A percentile compares a stretch with the other conserved stretches of the same genome.
phyloP scores from a whole-genome alignment of 2,329 filamentous ascomycete species.

The Nemania serpens region DNA sequence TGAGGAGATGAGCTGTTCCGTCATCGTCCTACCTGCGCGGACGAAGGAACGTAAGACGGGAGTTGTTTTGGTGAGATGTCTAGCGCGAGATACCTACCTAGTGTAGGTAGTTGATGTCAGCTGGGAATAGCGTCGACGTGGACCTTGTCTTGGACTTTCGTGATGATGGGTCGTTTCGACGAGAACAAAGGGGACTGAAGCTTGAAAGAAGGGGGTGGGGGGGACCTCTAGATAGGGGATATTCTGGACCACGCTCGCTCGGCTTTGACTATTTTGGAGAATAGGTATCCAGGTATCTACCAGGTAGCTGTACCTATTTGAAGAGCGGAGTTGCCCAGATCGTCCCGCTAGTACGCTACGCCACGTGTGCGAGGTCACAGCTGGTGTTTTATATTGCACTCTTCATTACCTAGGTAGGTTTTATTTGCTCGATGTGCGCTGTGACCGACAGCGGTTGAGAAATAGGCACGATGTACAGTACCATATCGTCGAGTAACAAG shows the following conservation, averaged over 20 bases:
- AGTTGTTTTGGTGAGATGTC: not conserved
- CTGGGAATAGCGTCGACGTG: conserved; percentile 10
- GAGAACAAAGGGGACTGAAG: conserved; percentile 11
- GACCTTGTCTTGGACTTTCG: conserved; percentile 5
- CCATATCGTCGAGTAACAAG: not conserved
- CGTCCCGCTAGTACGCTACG: conserved; percentile 15
- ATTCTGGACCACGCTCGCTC: too few species aligned
- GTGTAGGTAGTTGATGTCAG: conserved; percentile 2
- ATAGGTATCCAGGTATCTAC: not conserved
- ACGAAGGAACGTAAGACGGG: not conserved
- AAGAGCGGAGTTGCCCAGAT: conserved; percentile 14
- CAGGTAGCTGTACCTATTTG: too few species aligned
- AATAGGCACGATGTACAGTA: too few species aligned
- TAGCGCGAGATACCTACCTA: not conserved
- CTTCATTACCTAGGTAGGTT: not conserved
- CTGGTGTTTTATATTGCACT: not conserved
- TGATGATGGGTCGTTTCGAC: conserved; percentile 10
- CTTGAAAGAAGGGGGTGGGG: not conserved
- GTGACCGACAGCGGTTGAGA: not conserved
- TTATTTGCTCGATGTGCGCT: not conserved
- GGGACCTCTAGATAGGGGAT: too few species aligned
- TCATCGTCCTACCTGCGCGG: too few species aligned
- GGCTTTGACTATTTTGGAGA: conserved; percentile 20
- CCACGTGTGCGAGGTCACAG: conserved; percentile 26
- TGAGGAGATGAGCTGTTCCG: conserved; percentile 7